Percentiles rank a stretch among this genome's conserved stretches.
Conservation (phyloP, 192 early-diverging fungal genomes). For the Backusella luteola region DNA sequence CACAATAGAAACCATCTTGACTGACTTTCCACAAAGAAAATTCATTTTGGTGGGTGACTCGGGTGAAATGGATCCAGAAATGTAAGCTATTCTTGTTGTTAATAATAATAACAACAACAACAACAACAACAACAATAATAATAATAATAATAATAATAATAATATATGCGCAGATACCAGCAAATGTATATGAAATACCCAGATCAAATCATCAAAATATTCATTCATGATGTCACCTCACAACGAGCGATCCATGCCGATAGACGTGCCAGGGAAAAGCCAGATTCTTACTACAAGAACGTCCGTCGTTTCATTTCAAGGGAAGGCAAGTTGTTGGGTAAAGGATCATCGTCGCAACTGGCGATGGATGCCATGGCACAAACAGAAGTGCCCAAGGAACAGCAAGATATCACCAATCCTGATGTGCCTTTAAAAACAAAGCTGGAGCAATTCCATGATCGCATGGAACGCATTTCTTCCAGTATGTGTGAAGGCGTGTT, state of each 20-base stretch:
- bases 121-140: background rate
- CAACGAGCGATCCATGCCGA: slow-evolving; percentile 32
- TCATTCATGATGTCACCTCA: slow-evolving; percentile 40
- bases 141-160: background rate
- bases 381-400: slow-evolving; percentile 25
- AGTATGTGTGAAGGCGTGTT: slow-evolving; percentile 31
- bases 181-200: slow-evolving; percentile 31
- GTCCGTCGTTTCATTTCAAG: slow-evolving; percentile 16
- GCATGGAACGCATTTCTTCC: slow-evolving; percentile 19
- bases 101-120: too few species aligned
- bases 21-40: slow-evolving; percentile 74
- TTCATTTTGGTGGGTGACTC: slow-evolving; percentile 91
- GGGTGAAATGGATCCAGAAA: slow-evolving; percentile 88
- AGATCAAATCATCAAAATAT: slow-evolving; percentile 37
- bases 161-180: slow-evolving; percentile 19
- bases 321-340: slow-evolving; percentile 4
- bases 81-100: slow-evolving; percentile 41
- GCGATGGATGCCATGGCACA: slow-evolving; percentile 32
- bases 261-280: background rate
- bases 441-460: slow-evolving; percentile 26
- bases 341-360: background rate
- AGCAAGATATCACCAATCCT: slow-evolving; percentile 20
- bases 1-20: slow-evolving; percentile 28
- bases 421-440: slow-evolving; percentile 16
- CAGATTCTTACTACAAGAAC: slow-evolving; percentile 10